A percentile compares a stretch with the other conserved stretches of the same genome.
Conservation (phyloP, 495 filamentous ascomycete species). For the Neurospora tetrasperma region DNA sequence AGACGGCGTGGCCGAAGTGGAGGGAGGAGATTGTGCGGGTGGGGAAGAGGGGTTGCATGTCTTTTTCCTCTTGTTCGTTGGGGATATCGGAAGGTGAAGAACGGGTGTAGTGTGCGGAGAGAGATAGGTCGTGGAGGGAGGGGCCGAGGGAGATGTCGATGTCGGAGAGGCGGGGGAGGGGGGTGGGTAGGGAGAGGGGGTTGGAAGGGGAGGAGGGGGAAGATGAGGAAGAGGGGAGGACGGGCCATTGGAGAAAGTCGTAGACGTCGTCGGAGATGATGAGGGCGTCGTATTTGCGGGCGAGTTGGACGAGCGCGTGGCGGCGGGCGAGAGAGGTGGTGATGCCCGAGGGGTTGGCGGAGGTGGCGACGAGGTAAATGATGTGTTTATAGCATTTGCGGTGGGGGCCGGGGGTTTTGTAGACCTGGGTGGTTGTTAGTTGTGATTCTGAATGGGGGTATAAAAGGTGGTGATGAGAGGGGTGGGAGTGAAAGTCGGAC, state of each 20-base stretch:
- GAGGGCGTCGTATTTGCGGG: slow-evolving; percentile 63
- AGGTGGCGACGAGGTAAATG: slow-evolving; percentile 76
- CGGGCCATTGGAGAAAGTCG: slow-evolving; percentile 70
- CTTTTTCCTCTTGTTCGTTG: neutral
- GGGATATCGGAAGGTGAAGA: neutral
- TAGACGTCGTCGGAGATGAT: slow-evolving; percentile 87
- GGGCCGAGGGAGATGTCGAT: slow-evolving; percentile 47
- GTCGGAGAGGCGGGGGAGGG: slow-evolving; percentile 62
- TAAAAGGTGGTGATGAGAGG: neutral
- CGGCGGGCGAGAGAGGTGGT: slow-evolving; percentile 58
- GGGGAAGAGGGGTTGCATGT: neutral
- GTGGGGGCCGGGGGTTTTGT: slow-evolving; percentile 28
- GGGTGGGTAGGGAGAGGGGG: neutral
- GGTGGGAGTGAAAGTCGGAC: neutral
- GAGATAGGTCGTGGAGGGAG: slow-evolving; percentile 28
- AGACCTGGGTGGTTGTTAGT: slow-evolving; percentile 6
- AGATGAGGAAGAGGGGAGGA: slow-evolving; percentile 7
- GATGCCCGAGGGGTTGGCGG: slow-evolving; percentile 68
- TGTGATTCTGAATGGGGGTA: too few relatives aligned
- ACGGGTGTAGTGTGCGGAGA: neutral
- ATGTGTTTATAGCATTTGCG: slow-evolving; percentile 69
- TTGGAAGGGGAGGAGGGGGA: neutral
- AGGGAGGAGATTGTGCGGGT: neutral
- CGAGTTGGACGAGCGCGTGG: slow-evolving; percentile 51
- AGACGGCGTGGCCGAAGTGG: slow-evolving; percentile 63